These are phyloP conservation scores for Ramaria sp. DNA, from an alignment of 768 basidiomycete genomes.

Conservation along the genomic window DNA sequence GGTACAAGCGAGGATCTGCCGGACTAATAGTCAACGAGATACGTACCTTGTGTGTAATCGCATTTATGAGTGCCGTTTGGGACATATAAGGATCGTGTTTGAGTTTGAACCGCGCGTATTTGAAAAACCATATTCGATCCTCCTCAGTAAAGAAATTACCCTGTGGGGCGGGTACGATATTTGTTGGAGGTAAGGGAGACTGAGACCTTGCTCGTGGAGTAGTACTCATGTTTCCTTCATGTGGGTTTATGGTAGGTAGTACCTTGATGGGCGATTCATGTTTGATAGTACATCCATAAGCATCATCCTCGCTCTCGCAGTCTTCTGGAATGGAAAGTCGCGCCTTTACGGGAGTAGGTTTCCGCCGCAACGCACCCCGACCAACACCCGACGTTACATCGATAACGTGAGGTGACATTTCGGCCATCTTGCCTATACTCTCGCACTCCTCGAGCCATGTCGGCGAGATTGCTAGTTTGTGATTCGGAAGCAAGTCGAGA, in stretches of 20 bases:
- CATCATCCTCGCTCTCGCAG: background rate
- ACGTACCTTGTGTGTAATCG: constrained; percentile 35
- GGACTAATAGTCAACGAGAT: background rate
- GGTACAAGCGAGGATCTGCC: background rate
- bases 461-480: constrained; percentile 1
- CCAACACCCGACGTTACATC: background rate
- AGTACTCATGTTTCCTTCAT: no score
- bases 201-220: background rate
- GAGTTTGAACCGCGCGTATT: constrained; percentile 35
- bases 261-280: background rate
- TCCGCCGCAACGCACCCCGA: background rate
- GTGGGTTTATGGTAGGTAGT: no score
- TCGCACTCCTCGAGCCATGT: constrained; percentile 8
- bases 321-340: background rate
- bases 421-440: background rate
- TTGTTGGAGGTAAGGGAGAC: constrained; percentile 30
- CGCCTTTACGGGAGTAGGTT: background rate
- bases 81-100: constrained; percentile 37
- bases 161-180: constrained; percentile 20
- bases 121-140: constrained; percentile 38
- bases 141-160: constrained; percentile 33
- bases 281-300: background rate
- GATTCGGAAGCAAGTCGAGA: background rate
- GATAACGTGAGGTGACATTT: background rate
- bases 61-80: constrained; percentile 24